phyloP scores from a whole-genome alignment of 225 moss, liverwort and hornwort genomes.

The Rhytidiadelphus loreus region DNA sequence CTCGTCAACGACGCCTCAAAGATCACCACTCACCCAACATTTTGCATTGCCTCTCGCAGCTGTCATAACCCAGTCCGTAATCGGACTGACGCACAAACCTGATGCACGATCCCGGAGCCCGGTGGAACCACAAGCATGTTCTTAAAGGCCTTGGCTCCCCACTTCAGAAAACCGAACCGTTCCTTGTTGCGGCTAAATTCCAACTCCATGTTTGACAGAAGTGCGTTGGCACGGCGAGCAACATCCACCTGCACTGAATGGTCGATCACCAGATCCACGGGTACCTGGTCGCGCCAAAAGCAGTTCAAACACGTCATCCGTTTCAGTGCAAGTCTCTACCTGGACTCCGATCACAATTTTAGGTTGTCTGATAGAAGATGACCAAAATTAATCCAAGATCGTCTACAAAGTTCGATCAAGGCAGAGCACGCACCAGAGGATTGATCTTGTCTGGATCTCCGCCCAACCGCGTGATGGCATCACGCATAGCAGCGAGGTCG shows the following conservation, averaged over 20 bases:
- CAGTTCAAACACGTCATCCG: neutral
- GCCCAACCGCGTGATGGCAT: slow-evolving; percentile 79
- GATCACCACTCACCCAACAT: neutral
- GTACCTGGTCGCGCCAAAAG: slow-evolving; percentile 44
- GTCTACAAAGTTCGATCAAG: neutral
- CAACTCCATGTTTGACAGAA: slow-evolving; percentile 75
- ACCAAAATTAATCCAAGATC: neutral
- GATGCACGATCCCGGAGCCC: slow-evolving; percentile 93
- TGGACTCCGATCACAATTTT: neutral
- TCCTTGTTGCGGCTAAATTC: slow-evolving; percentile 90
- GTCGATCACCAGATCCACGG: slow-evolving; percentile 92
- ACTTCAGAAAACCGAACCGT: slow-evolving; percentile 88
- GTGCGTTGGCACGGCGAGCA: slow-evolving; percentile 55
- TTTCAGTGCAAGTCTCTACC: neutral
- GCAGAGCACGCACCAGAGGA: slow-evolving; percentile 59
- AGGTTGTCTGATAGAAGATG: neutral
- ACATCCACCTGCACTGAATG: slow-evolving; percentile 98
- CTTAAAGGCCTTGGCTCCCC: slow-evolving; percentile 91
- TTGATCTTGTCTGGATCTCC: slow-evolving; percentile 90
- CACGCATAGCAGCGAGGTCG: slow-evolving; percentile 92
- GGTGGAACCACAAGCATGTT: slow-evolving; percentile 99
- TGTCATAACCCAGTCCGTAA: neutral
- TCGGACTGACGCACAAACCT: slow-evolving; percentile 35
- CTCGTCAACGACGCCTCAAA: neutral
- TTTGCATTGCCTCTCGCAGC: neutral